A percentile compares a stretch with the other conserved stretches of the same genome.
These are phyloP conservation scores for Aspergillus biplanus DNA, from an alignment of 495 filamentous ascomycete genomes.

Conservation along the genomic window DNA sequence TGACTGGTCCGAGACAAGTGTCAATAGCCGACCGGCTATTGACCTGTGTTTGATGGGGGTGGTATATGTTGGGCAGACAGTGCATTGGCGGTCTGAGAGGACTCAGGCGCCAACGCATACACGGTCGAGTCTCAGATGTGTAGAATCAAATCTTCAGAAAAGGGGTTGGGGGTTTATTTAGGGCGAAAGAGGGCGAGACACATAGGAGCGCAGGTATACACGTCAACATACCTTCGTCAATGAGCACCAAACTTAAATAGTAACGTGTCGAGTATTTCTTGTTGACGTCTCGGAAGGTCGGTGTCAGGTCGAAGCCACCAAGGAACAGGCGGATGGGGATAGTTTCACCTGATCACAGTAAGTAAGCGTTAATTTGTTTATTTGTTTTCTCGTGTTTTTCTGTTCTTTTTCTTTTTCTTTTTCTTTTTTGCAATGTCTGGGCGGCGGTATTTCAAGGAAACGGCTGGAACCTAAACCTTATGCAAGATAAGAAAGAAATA, in stretches of 20 bases:
- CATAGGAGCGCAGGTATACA: constrained; percentile 9
- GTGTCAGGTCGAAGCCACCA: constrained; percentile 95
- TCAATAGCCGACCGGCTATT: constrained; percentile 49
- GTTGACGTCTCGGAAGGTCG: constrained; percentile 99
- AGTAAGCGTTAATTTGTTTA: constrained; percentile 23
- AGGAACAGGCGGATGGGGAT: constrained; percentile 98
- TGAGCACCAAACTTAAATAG: constrained; percentile 94
- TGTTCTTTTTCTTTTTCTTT: neutral
- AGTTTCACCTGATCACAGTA: constrained; percentile 71
- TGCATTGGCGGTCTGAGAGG: constrained; percentile 11
- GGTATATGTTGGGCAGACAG: constrained; percentile 13
- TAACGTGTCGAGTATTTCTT: constrained; percentile 99
- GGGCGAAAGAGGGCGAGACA: constrained; percentile 11
- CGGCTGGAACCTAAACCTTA: neutral
- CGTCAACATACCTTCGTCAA: constrained; percentile 78
- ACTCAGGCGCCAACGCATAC: constrained; percentile 24
- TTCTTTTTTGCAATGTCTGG: neutral
- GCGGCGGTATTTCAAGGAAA: neutral
- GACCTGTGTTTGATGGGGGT: constrained; percentile 18
- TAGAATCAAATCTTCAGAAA: constrained; percentile 4
- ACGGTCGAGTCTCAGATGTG: constrained; percentile 7
- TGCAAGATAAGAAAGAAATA: constrained; percentile 1
- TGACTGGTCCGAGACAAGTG: constrained; percentile 22
- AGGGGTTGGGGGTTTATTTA: neutral
- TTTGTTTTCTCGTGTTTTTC: neutral